These are phyloP conservation scores for Gaertneriomyces sp. DNA, from an alignment of 192 early-diverging fungal genomes.

Conservation along the genomic window DNA sequence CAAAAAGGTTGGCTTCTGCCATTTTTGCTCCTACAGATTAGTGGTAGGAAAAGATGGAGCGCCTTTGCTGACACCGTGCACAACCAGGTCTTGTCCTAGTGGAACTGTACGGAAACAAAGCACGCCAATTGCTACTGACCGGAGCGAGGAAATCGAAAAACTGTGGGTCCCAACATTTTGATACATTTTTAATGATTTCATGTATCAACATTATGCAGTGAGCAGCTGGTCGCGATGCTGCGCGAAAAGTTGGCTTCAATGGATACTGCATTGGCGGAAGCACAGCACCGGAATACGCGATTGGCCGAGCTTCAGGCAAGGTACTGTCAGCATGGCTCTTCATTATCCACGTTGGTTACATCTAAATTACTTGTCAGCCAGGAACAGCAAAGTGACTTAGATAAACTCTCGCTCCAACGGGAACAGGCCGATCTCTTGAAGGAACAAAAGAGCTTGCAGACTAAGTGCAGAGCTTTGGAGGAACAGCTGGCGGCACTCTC, in stretches of 20 bases:
- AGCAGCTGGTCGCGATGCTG: slow-evolving; percentile 47
- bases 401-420: slow-evolving; percentile 43
- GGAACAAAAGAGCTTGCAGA: slow-evolving; percentile 21
- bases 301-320: background rate
- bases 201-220: slow-evolving; percentile 22
- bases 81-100: background rate
- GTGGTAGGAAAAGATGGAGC: no score
- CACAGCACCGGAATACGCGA: slow-evolving; percentile 17
- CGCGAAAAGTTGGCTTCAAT: slow-evolving; percentile 34
- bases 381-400: slow-evolving; percentile 40
- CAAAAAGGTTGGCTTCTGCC: background rate
- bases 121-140: slow-evolving; percentile 3
- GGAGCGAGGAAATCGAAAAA: slow-evolving; percentile 22
- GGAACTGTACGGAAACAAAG: slow-evolving; percentile 10
- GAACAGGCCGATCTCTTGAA: slow-evolving; percentile 38
- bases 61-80: no score
- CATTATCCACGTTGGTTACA: background rate
- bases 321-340: background rate
- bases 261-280: background rate
- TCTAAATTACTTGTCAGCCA: slow-evolving; percentile 23
- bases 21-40: background rate
- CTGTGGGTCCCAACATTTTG: slow-evolving; percentile 3
- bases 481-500: slow-evolving; percentile 36
- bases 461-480: slow-evolving; percentile 32
- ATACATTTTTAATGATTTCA: slow-evolving; percentile 2